phyloP scores from a whole-genome alignment of 192 early-diverging fungal species.

The Neocallimastix lanati region DNA sequence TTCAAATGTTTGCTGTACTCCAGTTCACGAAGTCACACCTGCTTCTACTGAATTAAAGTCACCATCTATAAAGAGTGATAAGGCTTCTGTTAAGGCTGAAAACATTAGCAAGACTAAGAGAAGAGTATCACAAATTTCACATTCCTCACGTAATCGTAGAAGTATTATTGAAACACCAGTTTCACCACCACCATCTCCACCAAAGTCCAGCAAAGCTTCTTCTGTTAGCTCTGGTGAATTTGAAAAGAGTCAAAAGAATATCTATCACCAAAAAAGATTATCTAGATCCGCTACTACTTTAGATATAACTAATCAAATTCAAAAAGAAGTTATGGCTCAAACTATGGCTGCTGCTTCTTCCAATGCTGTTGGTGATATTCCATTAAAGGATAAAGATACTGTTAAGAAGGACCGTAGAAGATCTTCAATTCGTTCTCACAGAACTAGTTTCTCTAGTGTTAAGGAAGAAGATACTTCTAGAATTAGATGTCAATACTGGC shows the following conservation, averaged over 20 bases:
- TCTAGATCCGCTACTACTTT: not conserved
- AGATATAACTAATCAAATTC: not conserved
- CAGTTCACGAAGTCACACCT: not conserved
- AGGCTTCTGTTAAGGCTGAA: not conserved
- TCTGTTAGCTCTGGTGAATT: not conserved
- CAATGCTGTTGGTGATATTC: not conserved
- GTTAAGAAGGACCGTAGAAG: not conserved
- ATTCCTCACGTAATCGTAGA: not conserved
- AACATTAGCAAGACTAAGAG: not conserved
- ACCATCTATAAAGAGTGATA: not conserved
- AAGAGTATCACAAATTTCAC: not conserved
- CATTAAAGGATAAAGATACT: not conserved
- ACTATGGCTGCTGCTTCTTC: not conserved
- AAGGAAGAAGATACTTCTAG: not conserved
- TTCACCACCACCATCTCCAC: not conserved
- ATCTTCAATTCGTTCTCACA: not conserved
- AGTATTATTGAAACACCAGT: not conserved
- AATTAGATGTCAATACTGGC: conserved; percentile 2
- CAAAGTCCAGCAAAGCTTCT: not conserved
- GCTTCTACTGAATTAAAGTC: not conserved
- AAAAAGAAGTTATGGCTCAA: not conserved
- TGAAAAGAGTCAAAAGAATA: not conserved
- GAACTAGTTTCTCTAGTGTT: not conserved
- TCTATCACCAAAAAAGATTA: not conserved
- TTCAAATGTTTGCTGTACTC: not conserved